Base-by-base conservation (phyloP, 495 filamentous ascomycete genomes). In the Talaromyces thailandensis region DNA sequence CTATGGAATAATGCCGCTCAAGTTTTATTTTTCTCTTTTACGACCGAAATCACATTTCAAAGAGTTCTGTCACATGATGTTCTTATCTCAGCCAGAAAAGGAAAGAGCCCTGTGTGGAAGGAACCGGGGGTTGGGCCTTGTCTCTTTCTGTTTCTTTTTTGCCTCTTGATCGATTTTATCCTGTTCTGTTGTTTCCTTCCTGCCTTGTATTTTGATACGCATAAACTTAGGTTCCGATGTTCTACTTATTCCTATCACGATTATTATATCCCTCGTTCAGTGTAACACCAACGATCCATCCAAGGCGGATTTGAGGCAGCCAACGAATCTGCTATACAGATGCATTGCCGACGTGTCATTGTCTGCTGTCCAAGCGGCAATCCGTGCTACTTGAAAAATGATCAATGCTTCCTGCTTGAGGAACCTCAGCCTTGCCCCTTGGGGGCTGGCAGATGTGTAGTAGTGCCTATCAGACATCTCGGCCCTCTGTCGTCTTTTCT, bases 1-100 rank as follows among this genome's bases (percentile, higher is more conserved):
- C 59, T 40, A 64, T 50, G 43, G 32, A 31, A 28, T 61, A 40
- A 50, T 61, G 59, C 59, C 43, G 59, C 59, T 25, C 59, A 51
- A 35, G 55, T 57, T 57, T 61, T 21, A 31, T 55, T 52, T 28
- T 28, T 55, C 23, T 26, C 21, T 55, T 48, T 48, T 12, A 48
- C 18, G n/a, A 48, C n/a, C 11, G 43, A 18, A 48, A 48, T 6
- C 43, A 48, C 16, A 18, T 18, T 48, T 48, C 43, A 48, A 48
- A 48, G 18, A 48, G 43, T 48, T 48, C n/a, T 48, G 43, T 48
- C 43, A 48, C 43, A 48, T 48, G 43, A 21, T 48, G 43, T 48
- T 48, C 43, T 48, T 48, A n/a, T 40, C 35, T 40, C 31, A 40
- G 35, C 35, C 35, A 40, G 9, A 48, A 48, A 48, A 8, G 43